These are phyloP conservation scores for Amylocarpus encephaloides DNA, from an alignment of 2,329 filamentous ascomycete species.

Conservation along the genomic window DNA sequence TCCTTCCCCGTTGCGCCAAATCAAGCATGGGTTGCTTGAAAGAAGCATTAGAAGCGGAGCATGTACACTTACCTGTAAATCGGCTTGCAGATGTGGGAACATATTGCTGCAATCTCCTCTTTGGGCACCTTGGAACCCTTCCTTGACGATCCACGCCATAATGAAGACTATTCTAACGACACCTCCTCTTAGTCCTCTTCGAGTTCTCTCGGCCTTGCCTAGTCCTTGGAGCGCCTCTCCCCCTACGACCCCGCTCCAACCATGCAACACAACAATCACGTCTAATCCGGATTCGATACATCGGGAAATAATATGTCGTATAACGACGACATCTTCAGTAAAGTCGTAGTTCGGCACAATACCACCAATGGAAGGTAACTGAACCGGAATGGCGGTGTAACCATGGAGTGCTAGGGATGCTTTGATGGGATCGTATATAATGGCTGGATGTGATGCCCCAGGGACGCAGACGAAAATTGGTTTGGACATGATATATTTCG, in stretches of 20 bases:
- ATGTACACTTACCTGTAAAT: slow-evolving; percentile 27
- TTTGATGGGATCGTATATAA: slow-evolving; percentile 34
- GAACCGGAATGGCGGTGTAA: slow-evolving; percentile 29
- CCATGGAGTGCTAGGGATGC: slow-evolving; percentile 29
- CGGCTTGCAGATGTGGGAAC: slow-evolving; percentile 33
- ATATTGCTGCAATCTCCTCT: slow-evolving; percentile 20
- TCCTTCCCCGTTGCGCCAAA: background rate
- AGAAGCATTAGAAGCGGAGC: background rate
- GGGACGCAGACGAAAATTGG: slow-evolving; percentile 37
- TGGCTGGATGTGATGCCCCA: slow-evolving; percentile 35
- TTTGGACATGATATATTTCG: slow-evolving; percentile 6
- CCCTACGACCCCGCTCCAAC: slow-evolving; percentile 23
- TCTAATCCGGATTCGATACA: slow-evolving; percentile 32
- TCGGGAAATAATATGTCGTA: slow-evolving; percentile 29
- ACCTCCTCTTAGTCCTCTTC: slow-evolving; percentile 18
- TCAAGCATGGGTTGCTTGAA: background rate
- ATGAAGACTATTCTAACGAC: slow-evolving; percentile 34
- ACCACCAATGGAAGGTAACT: slow-evolving; percentile 34
- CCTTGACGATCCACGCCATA: slow-evolving; percentile 32
- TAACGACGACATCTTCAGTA: slow-evolving; percentile 35
- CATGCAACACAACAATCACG: slow-evolving; percentile 25
- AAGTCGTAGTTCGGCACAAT: slow-evolving; percentile 31
- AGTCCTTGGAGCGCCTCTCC: slow-evolving; percentile 24
- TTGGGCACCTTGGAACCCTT: slow-evolving; percentile 13
- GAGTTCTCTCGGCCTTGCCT: slow-evolving; percentile 21